phyloP scores from a whole-genome alignment of 2,329 filamentous ascomycete genomes.

The Eutypa lata region DNA sequence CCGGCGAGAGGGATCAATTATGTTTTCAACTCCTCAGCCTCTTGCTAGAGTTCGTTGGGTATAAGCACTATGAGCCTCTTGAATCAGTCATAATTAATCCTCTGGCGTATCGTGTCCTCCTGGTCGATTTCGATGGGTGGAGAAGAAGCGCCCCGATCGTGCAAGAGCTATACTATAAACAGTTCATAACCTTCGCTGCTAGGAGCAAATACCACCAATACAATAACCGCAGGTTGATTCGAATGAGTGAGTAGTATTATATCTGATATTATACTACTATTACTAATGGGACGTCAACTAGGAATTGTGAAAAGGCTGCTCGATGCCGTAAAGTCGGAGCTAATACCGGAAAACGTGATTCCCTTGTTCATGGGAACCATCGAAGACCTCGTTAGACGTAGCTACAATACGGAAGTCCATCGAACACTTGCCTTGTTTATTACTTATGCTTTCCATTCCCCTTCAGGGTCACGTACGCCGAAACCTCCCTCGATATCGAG shows the following conservation, averaged over 20 bases:
- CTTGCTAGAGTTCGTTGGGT: slow-evolving; percentile 84
- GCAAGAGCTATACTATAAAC: slow-evolving; percentile 87
- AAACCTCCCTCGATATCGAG: slow-evolving; percentile 38
- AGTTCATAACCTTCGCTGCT: slow-evolving; percentile 85
- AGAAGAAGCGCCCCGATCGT: slow-evolving; percentile 72
- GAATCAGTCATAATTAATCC: slow-evolving; percentile 95
- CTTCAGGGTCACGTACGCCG: slow-evolving; percentile 49
- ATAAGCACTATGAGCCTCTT: slow-evolving; percentile 73
- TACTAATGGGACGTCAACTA: slow-evolving; percentile 31
- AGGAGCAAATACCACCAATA: slow-evolving; percentile 90
- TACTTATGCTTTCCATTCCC: slow-evolving; percentile 79
- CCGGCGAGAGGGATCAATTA: slow-evolving; percentile 52
- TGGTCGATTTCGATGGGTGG: slow-evolving; percentile 95
- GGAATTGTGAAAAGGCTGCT: slow-evolving; percentile 87
- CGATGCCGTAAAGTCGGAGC: slow-evolving; percentile 85
- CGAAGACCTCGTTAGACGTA: slow-evolving; percentile 73
- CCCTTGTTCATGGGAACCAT: slow-evolving; percentile 77
- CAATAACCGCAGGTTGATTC: slow-evolving; percentile 79
- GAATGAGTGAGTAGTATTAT: slow-evolving; percentile 70
- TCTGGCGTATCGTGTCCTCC: slow-evolving; percentile 83
- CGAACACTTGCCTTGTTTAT: slow-evolving; percentile 87
- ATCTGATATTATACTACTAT: slow-evolving; percentile 9
- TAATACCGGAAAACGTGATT: slow-evolving; percentile 68
- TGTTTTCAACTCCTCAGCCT: slow-evolving; percentile 67
- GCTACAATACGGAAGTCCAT: slow-evolving; percentile 79